Percentiles rank a stretch among this genome's conserved stretches.
These are phyloP conservation scores for Termitomyces sp. DNA, from an alignment of 768 basidiomycete species.

Conservation along the genomic window DNA sequence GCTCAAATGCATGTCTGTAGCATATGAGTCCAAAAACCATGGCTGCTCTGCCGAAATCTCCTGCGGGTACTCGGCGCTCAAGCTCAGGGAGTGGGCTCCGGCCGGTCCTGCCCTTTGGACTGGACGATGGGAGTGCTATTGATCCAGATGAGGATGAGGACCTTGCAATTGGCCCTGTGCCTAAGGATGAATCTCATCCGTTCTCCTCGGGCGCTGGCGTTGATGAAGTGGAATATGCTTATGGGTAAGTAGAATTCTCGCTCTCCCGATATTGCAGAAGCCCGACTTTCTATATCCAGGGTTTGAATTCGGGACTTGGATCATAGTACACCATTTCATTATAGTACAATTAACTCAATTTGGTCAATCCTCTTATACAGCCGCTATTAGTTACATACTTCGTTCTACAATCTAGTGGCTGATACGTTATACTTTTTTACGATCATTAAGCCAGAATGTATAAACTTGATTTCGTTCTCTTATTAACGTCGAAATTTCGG, in stretches of 20 bases:
- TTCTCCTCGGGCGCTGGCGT: slow-evolving; percentile 80
- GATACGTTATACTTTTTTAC: neutral
- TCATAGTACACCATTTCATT: too few relatives aligned
- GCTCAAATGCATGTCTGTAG: slow-evolving; percentile 30
- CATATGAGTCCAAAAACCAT: slow-evolving; percentile 97
- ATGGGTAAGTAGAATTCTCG: slow-evolving; percentile 51
- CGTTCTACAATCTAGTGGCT: neutral
- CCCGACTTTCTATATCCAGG: neutral
- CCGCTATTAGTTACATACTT: neutral
- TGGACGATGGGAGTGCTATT: slow-evolving; percentile 72
- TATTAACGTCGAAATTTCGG: neutral
- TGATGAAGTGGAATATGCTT: slow-evolving; percentile 87
- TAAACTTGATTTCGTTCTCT: neutral
- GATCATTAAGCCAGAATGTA: neutral
- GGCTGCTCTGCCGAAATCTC: slow-evolving; percentile 89
- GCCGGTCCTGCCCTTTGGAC: slow-evolving; percentile 67
- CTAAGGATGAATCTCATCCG: slow-evolving; percentile 64
- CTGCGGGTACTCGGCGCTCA: slow-evolving; percentile 73
- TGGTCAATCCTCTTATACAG: neutral
- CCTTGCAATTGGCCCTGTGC: slow-evolving; percentile 67
- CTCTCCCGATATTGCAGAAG: neutral
- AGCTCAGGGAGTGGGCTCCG: slow-evolving; percentile 82
- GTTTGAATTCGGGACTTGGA: neutral
- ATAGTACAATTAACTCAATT: neutral
- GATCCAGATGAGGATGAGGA: slow-evolving; percentile 71